Evolutionary conservation across 371 early-diverging fungal genomes (phyloP), one percentile per base, ranked within the genome.

Genomic region (Actinomucor elegans): DNA sequence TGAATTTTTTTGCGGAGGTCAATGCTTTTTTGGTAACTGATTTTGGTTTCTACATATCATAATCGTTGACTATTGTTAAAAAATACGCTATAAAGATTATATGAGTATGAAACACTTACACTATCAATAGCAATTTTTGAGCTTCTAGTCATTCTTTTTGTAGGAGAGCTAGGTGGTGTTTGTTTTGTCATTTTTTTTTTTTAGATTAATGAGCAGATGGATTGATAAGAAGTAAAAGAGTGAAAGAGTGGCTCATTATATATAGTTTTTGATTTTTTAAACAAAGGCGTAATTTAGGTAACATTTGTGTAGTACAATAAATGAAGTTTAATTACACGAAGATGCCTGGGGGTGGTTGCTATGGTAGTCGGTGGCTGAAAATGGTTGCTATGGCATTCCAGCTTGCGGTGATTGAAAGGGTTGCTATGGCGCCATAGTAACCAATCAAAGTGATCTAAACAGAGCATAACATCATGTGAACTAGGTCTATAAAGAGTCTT

Each of bases 321-420:
- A n/a, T 9, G 17, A 35, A 17, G 36, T 9, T 35, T 11, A 23
- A n/a, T n/a, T n/a, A n/a, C n/a, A n/a, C n/a, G n/a, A n/a, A 21
- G 41, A 26, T 4, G 2, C 2, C n/a, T 41, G 11, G 26, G 26
- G n/a, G n/a, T 41, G 41, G 41, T 41, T 41, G 41, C 41, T 26
- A 41, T 41, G 41, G 41, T 26, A 41, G n/a, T n/a, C 41, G 41
- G 41, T 4, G 2, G 5, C n/a, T 41, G 11, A 41, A 41, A 24
- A 26, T 41, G 41, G 41, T 41, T 41, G 41, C 41, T 26, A 41
- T 41, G 41, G 41, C 41, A 41, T n/a, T n/a, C n/a, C n/a, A n/a
- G n/a, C n/a, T n/a, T n/a, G n/a, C n/a, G n/a, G n/a, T n/a, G n/a
- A n/a, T n/a, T n/a, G n/a, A n/a, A n/a, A n/a, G n/a, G n/a, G n/a